These are phyloP conservation scores for Backusella australiensis DNA, from an alignment of 192 early-diverging fungal species.

Conservation along the genomic window DNA sequence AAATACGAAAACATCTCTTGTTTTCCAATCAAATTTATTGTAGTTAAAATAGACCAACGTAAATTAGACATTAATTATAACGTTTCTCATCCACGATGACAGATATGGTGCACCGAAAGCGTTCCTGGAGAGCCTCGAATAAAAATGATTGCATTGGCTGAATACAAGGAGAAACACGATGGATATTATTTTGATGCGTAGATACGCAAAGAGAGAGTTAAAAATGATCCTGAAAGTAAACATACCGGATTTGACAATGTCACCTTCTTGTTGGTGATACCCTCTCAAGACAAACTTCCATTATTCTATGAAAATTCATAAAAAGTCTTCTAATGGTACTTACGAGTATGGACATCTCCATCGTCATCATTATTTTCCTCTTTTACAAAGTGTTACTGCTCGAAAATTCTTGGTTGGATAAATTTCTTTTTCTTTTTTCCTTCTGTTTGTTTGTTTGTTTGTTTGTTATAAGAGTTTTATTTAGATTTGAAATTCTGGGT, in stretches of 20 bases:
- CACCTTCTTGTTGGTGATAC: constrained; percentile 80
- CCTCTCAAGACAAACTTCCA: constrained; percentile 91
- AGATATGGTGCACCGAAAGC: too few relatives aligned
- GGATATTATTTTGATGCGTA: constrained; percentile 49
- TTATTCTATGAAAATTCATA: constrained; percentile 95
- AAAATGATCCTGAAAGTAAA: constrained; percentile 17
- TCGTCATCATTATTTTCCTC: constrained; percentile 94
- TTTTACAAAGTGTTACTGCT: constrained; percentile 83
- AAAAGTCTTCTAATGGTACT: constrained; percentile 65
- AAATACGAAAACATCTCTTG: too few relatives aligned
- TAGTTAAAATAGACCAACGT: too few relatives aligned
- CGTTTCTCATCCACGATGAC: too few relatives aligned
- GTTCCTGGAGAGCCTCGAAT: constrained; percentile 78
- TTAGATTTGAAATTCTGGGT: constrained; percentile 88
- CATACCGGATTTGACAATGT: constrained; percentile 74
- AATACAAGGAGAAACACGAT: constrained; percentile 57
- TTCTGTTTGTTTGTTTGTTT: not conserved
- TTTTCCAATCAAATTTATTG: too few relatives aligned
- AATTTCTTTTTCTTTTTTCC: constrained; percentile 18
- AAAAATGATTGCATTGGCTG: constrained; percentile 65
- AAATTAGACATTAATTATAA: too few relatives aligned
- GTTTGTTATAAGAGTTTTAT: not conserved
- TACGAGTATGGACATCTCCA: constrained; percentile 74
- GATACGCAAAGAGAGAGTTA: constrained; percentile 62
- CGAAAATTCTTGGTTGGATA: constrained; percentile 95